Evolutionary conservation across 2,329 filamentous ascomycete genomes (phyloP).

Genomic region (Xylaria sp.): DNA sequence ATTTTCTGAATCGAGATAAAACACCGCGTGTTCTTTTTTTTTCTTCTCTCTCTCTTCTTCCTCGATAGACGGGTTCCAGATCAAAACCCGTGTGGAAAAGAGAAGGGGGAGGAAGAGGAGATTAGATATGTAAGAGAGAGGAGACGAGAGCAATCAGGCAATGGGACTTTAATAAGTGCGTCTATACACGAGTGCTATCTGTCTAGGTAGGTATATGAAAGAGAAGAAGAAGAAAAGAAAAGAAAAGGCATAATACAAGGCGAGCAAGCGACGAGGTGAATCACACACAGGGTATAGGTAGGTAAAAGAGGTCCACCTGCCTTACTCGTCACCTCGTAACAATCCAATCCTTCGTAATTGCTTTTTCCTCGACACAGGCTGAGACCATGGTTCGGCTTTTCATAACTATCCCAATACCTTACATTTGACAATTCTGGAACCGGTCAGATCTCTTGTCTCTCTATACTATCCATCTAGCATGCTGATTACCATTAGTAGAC

Average conservation of each 20-base stretch:
- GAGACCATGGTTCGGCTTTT: conserved; percentile 8
- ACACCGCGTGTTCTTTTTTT: neutral
- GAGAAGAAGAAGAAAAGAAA: neutral
- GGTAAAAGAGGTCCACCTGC: conserved; percentile 13
- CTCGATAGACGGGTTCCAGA: neutral
- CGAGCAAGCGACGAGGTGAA: conserved; percentile 11
- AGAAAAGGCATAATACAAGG: neutral
- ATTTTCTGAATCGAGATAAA: conserved; percentile 8
- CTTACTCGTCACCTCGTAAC: conserved; percentile 12
- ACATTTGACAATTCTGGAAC: conserved; percentile 4
- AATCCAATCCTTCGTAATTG: conserved; percentile 16
- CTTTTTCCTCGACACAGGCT: conserved; percentile 20
- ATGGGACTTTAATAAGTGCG: conserved; percentile 5
- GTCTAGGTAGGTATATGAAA: neutral
- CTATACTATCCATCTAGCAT: conserved; percentile 1
- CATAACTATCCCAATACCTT: conserved; percentile 4
- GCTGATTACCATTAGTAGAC: conserved; percentile 3
- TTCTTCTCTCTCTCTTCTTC: neutral
- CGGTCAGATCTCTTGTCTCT: conserved; percentile 8
- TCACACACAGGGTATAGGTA: neutral
- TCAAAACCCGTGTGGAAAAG: conserved; percentile 10
- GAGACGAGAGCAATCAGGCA: conserved; percentile 1
- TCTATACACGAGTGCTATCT: conserved; percentile 8
- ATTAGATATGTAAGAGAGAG: neutral
- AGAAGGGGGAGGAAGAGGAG: conserved; percentile 9